Evolutionary conservation across 2,329 filamentous ascomycete species (phyloP).

Genomic region (Macrophomina tecta): DNA sequence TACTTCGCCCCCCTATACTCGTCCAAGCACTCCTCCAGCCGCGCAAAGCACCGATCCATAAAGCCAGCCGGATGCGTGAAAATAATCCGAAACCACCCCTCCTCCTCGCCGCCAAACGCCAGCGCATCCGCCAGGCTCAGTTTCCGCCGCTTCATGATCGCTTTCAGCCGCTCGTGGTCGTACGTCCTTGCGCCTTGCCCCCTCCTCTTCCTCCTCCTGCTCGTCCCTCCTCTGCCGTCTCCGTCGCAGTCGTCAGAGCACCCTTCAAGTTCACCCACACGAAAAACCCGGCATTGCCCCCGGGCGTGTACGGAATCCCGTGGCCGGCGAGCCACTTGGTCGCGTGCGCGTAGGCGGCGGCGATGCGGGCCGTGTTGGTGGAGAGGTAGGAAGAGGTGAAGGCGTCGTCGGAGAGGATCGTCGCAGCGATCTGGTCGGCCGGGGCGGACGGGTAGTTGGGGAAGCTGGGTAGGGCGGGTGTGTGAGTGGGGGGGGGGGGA

Average conservation of each 20-base stretch:
- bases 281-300: conserved; percentile 55
- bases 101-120: conserved; percentile 45
- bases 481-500: not conserved
- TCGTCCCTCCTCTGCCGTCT: not conserved
- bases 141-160: conserved; percentile 45
- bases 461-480: conserved; percentile 1
- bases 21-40: conserved; percentile 32
- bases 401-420: conserved; percentile 39
- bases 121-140: conserved; percentile 44
- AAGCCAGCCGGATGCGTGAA: conserved; percentile 45
- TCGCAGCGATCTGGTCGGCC: conserved; percentile 38
- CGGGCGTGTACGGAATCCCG: conserved; percentile 46
- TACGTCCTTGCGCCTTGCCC: conserved; percentile 13
- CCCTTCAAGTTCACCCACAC: conserved; percentile 49
- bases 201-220: too few species aligned
- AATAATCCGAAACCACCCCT: conserved; percentile 53
- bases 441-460: conserved; percentile 36
- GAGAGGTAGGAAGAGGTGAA: conserved; percentile 35
- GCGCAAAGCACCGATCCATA: conserved; percentile 44
- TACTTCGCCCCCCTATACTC: not conserved
- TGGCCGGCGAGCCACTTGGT: conserved; percentile 33
- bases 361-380: conserved; percentile 31
- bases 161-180: conserved; percentile 41
- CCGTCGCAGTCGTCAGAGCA: conserved; percentile 12
- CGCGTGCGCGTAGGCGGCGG: conserved; percentile 31